phyloP scores from a whole-genome alignment of 1,284 basidiomycete species.

The Wallemia mellicola region DNA sequence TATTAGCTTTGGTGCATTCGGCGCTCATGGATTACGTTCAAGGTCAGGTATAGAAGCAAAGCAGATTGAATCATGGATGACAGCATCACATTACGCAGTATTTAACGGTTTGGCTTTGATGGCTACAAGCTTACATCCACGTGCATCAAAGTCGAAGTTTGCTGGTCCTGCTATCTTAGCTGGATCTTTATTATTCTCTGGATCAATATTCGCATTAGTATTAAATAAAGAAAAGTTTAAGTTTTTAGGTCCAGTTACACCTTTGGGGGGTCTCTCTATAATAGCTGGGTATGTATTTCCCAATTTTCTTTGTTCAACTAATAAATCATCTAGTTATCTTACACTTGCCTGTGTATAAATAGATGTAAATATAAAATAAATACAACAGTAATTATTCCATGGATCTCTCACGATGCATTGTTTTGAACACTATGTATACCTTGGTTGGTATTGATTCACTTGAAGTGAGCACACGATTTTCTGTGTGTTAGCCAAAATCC shows the following conservation, averaged over 20 bases:
- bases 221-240: constrained; percentile 27
- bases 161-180: constrained; percentile 35
- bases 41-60: constrained; percentile 23
- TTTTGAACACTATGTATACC: too few species aligned
- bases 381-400: too few species aligned
- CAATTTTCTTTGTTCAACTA: not conserved
- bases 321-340: not conserved
- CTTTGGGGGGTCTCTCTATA: constrained; percentile 38
- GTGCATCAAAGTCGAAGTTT: constrained; percentile 29
- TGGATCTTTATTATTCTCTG: constrained; percentile 37
- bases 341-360: too few species aligned
- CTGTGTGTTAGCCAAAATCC: too few species aligned
- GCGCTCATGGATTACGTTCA: constrained; percentile 22
- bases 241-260: constrained; percentile 41
- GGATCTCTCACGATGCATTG: too few species aligned
- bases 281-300: constrained; percentile 51
- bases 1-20: constrained; percentile 36
- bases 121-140: constrained; percentile 36
- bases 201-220: constrained; percentile 34
- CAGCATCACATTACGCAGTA: constrained; percentile 33
- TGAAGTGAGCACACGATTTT: too few species aligned
- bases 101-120: constrained; percentile 47
- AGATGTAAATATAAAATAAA: too few species aligned
- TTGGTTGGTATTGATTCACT: too few species aligned
- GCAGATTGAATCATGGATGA: constrained; percentile 28